These are phyloP conservation scores for Striga hermonthica DNA, from an alignment of 305 asterid species.

Conservation along the genomic window DNA sequence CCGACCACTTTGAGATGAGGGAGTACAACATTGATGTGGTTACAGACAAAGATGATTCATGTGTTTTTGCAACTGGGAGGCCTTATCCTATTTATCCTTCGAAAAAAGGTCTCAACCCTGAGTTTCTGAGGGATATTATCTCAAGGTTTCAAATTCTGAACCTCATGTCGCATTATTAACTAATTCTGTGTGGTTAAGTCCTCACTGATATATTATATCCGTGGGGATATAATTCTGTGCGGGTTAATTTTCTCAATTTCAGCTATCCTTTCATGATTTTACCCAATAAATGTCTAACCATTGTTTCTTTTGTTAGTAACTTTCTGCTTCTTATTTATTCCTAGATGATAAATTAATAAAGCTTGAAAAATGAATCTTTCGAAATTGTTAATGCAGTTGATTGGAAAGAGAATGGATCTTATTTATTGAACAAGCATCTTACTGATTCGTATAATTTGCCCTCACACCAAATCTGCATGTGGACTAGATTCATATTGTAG, in stretches of 20 bases:
- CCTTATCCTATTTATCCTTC: slow-evolving; percentile 97
- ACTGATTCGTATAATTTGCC: too few species aligned
- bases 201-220: slow-evolving; percentile 10
- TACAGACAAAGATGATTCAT: slow-evolving; percentile 60
- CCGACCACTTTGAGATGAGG: slow-evolving; percentile 90
- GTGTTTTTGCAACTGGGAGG: slow-evolving; percentile 60
- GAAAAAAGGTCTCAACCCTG: slow-evolving; percentile 79
- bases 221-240: too few species aligned
- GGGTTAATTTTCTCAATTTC: slow-evolving; percentile 13
- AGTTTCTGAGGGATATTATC: slow-evolving; percentile 63
- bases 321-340: too few species aligned
- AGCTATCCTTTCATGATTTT: not conserved
- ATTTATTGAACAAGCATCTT: too few species aligned
- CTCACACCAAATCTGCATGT: too few species aligned
- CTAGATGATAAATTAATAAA: too few species aligned
- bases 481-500: too few species aligned
- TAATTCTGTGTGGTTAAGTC: slow-evolving; percentile 22
- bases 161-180: slow-evolving; percentile 20
- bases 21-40: slow-evolving; percentile 77
- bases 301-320: too few species aligned
- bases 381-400: too few species aligned
- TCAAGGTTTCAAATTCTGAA: slow-evolving; percentile 58
- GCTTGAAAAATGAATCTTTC: too few species aligned
- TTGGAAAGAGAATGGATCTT: too few species aligned
- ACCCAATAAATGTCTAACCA: too few species aligned